Base-by-base conservation (phyloP, 805 yeast genomes). In the Myxozyma monticola region DNA sequence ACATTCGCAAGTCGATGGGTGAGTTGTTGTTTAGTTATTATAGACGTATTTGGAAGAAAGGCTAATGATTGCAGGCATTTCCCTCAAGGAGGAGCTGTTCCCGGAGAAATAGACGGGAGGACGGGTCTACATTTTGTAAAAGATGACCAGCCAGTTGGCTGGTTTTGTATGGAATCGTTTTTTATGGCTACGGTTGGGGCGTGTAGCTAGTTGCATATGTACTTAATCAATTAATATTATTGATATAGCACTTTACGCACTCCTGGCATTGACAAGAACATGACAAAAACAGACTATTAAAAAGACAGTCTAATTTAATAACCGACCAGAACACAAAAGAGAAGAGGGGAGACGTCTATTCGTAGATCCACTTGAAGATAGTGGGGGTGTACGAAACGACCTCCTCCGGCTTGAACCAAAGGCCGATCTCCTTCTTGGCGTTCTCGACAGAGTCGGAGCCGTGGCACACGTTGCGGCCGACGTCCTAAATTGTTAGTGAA, bases 371-470 rank as follows among this genome's bases (percentile, higher is more conserved):
- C 62, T 81, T 79, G 77, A 77, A 74, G 75, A 81, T 70, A 71
- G 95, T 80, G 62, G 91, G 83, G 75, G 84, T 85, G 93, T 89
- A 93, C 66, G 84, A 87, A 68, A 83, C 86, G 67, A 93, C 77
- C 80, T 93, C 99, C 75, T 89, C 96, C 75, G 83, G 79, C 84
- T 88, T 88, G 90, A 93, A 93, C 99, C 99, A 93, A 69, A 93
- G 80, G 64, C 70, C 83, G 65, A 93, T 93, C 82, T 93, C 99
- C 81, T 86, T 87, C 75, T 88, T 75, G 68, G 99, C 99, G 65
- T 84, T 78, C 78, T 91, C 99, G 68, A 93, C 99, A 60, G 98
- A 89, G 82, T 93, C 99, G 64, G 98, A 91, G 75, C 99, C 99
- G 82, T 93, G 99, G 73, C 86, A 80, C 69, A 93, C 96, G 83